Evolutionary conservation across 768 basidiomycete genomes (phyloP), one percentile per base, ranked within the genome.

Genomic region (Tulasnella calospora): DNA sequence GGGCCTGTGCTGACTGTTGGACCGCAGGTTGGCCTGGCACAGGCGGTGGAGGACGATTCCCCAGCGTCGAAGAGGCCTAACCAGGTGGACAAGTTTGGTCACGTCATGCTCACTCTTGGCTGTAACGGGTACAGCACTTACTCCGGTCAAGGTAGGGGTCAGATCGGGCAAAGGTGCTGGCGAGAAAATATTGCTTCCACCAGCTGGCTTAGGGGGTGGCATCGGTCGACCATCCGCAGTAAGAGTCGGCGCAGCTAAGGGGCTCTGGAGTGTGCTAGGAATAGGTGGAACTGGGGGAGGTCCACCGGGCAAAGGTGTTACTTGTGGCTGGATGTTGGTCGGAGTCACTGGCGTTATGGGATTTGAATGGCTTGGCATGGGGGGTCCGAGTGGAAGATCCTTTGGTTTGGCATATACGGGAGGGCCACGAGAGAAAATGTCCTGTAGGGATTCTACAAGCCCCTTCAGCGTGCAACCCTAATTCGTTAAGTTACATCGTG

Each of bases 341-440:
- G 80, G 80, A 57, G 47, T 35, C 51, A 79, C 74, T 0, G 80
- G 77, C n/a, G 79, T 71, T 40, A 79, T 41, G 7, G 78, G 75
- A 23, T 73, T 57, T 33, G 78, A 79, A 12, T 61, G 23, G 57
- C n/a, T 61, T 9, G 57, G 9, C 57, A n/a, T 61, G 27, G 57
- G 57, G 19, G 57, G 57, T 61, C 57, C 30, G 1, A 78, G 80
- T 35, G 78, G 79, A 27, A 41, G 79, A 17, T 76, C 55, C 81
- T 86, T 88, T 21, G 94, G 92, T 84, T 92, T 95, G 41, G 96
- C 91, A 83, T 96, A 98, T 21, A 99, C 90, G 9, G 96, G 96
- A 61, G 97, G 96, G 70, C 91, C 88, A 40, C 87, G 87, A 30
- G 94, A 96, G 85, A 99, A 99, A 77, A 92, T 88, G 55, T 90